Evolutionary conservation across 495 filamentous ascomycete genomes (phyloP), one percentile per base, ranked within the genome.

Genomic region (Neurospora sp.): DNA sequence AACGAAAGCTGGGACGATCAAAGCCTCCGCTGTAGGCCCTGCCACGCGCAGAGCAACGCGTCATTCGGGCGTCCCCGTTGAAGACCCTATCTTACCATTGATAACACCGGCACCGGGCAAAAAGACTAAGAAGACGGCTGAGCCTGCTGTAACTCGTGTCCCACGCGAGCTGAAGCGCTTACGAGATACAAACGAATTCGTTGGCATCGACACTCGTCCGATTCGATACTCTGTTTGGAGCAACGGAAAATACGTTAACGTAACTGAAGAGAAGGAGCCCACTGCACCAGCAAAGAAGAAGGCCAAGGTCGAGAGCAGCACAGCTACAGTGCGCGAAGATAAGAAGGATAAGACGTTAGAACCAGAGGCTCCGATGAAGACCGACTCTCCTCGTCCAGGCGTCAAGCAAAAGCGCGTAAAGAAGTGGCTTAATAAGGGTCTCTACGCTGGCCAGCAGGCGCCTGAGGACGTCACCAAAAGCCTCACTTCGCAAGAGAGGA

Each of bases 381-480:
- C 84, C 77, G 82, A 77, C 75, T 77, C 13, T 73, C 77, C 42
- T 76, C 83, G 83, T 70, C 77, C 83, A n/a, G 75, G 76, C 3
- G 54, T 76, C 15, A 86, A 83, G 71, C 83, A 82, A 73, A 81
- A 82, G 73, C 82, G 87, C 69, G 81, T 83, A 43, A 96, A 94
- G 85, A 86, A 89, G 43, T 98, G 92, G 90, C 79, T 94, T 70
- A 83, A 86, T 71, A 91, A 93, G 77, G 95, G 95, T 3, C 82
- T 99, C n/a, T 99, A 96, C 78, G 89, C 93, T 5, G 96, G 95
- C 21, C 96, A 98, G 78, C 88, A 92, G 39, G 72, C 79, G 6
- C 86, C 87, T 0, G 74, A 87, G 3, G 88, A 92, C 72, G 84
- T 92, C 71, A 82, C 87, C 69, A 88, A 89, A 74, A 87, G 83